Percentiles rank a stretch among this genome's conserved stretches.
phyloP scores from a whole-genome alignment of 345 rosid genomes.

The Boechera divaricarpa region DNA sequence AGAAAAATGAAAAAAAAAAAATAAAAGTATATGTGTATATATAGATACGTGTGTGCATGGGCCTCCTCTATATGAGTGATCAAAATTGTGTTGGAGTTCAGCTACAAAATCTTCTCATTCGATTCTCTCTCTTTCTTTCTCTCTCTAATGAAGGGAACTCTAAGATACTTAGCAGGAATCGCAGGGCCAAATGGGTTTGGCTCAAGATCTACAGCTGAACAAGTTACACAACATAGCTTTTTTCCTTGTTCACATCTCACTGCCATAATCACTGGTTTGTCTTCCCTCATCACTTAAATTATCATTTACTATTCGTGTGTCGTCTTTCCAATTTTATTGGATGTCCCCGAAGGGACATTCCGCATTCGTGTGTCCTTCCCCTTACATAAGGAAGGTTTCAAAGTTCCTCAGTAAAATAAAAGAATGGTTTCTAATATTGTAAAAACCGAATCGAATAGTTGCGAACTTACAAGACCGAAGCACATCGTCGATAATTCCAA shows the following conservation, averaged over 20 bases:
- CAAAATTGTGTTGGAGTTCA: constrained; percentile 12
- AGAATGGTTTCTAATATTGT: background rate
- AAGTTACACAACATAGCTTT: constrained; percentile 57
- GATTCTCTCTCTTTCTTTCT: constrained; percentile 36
- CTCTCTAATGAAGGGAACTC: constrained; percentile 71
- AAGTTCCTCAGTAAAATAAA: constrained; percentile 2
- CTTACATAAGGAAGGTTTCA: background rate
- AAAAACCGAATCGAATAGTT: background rate
- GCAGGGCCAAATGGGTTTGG: constrained; percentile 98
- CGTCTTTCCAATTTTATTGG: background rate
- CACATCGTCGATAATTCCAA: background rate
- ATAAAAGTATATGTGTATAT: constrained; percentile 9
- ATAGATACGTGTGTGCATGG: constrained; percentile 44
- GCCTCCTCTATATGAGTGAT: constrained; percentile 38
- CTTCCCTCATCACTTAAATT: background rate
- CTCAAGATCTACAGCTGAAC: constrained; percentile 88
- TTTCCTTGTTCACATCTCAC: constrained; percentile 43
- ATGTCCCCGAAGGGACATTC: background rate
- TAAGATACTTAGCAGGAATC: constrained; percentile 82
- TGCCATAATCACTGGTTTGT: constrained; percentile 49
- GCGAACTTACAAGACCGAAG: background rate
- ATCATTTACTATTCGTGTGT: background rate
- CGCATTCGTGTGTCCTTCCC: background rate
- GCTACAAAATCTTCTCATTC: background rate
- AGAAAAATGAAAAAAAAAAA: constrained; percentile 22